Evolutionary conservation across 2,329 filamentous ascomycete genomes (phyloP).

Genomic region (Madurella fahalii): DNA sequence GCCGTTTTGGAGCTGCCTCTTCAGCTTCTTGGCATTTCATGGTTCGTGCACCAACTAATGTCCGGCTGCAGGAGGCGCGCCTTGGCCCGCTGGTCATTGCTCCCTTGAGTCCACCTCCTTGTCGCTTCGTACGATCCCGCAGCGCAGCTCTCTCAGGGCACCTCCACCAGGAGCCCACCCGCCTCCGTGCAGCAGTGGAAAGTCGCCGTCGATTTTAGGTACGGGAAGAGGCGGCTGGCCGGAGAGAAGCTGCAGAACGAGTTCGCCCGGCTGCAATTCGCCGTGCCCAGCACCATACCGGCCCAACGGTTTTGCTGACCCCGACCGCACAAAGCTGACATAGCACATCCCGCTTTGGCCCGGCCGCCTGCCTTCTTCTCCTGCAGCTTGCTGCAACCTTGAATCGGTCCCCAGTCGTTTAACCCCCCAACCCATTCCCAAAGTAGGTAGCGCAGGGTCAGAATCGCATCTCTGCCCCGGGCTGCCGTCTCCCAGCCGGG

Average conservation of each 20-base stretch:
- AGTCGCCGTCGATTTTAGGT: background rate
- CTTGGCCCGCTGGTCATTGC: background rate
- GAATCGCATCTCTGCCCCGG: conserved; percentile 25
- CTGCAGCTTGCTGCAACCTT: background rate
- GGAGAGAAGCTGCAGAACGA: too few relatives aligned
- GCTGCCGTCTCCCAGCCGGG: conserved; percentile 11
- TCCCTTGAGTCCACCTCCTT: conserved; percentile 2
- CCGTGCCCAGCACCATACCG: too few relatives aligned
- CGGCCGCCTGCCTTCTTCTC: conserved; percentile 2
- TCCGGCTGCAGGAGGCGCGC: conserved; percentile 3
- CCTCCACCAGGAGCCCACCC: background rate
- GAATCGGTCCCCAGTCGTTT: conserved; percentile 1
- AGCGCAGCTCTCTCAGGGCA: too few relatives aligned
- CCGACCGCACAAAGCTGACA: conserved; percentile 5
- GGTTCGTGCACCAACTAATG: conserved; percentile 16
- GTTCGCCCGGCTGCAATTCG: too few relatives aligned
- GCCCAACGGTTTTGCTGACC: background rate
- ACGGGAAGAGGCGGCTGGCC: too few relatives aligned
- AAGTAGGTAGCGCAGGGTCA: conserved; percentile 22
- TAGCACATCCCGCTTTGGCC: background rate
- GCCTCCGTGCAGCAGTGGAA: background rate
- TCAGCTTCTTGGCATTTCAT: conserved; percentile 5
- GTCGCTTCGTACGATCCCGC: conserved; percentile 1
- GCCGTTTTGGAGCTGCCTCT: conserved; percentile 2
- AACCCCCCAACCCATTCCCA: conserved; percentile 13